Evolutionary conservation across 2,329 filamentous ascomycete species (phyloP), one percentile per base, ranked within the genome.

Genomic region (Venturia oleaginea): DNA sequence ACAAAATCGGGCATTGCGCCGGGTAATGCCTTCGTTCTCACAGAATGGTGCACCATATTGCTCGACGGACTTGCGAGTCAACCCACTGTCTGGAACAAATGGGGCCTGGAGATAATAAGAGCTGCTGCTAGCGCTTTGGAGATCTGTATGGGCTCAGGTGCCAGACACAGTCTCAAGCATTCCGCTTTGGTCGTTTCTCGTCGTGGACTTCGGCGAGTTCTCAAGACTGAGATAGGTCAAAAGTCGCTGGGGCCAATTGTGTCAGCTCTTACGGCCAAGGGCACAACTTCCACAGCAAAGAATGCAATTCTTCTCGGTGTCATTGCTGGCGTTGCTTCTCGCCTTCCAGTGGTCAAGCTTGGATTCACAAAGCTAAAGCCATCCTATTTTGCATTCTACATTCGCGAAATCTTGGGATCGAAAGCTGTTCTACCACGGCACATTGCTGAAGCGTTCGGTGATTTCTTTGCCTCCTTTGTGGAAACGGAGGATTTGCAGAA

Each of bases 21-120:
- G 19, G 85, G 83, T 54, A 95, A 86, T 75, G 90, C 92, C 5
- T 96, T 97, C 73, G 91, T 96, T 60, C 80, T 99, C 69, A 83
- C 94, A 17, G 91, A 96, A 75, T 99, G 93, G 93, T 91, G 87
- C 75, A 89, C 88, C 65, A 75, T 93, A 65, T 77, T 97, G 61
- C 83, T 96, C 69, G 86, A 92, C 71, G 82, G 88, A 65, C 80
- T 92, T 32, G 84, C 84, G 38, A 81, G 82, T 59, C 84, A 77
- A 60, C 74, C 83, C 19, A 72, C 81, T 11, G 74, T 84, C 54
- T 92, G 86, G 87, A 83, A 84, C 61, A 80, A 80, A 70, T 86
- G 86, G 73, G 84, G 84, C 63, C 71, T 81, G 67, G 86, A 91
- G 40, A 77, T 94, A 51, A 77, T 95, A 34, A 75, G 84, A 40